Conservation (phyloP, 495 filamentous ascomycete genomes). For the Coniosporium apollinis region DNA sequence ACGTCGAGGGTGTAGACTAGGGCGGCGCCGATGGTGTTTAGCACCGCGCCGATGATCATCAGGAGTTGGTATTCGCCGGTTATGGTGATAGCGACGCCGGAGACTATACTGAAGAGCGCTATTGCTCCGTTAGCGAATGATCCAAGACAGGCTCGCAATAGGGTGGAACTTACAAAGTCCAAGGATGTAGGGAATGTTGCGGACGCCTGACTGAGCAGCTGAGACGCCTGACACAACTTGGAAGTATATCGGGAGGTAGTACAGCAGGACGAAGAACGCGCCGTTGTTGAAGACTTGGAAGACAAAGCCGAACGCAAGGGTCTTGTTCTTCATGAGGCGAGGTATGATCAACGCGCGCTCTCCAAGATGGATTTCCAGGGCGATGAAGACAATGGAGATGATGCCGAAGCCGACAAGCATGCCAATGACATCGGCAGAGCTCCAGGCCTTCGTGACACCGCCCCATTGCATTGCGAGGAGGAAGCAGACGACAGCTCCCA, state of each 20-base stretch:
- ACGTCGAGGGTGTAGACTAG: conserved; percentile 13
- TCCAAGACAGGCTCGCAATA: no score
- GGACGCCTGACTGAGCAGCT: conserved; percentile 10
- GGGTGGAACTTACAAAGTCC: neutral
- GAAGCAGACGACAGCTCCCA: conserved; percentile 11
- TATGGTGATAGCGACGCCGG: conserved; percentile 5
- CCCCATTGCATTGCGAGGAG: conserved; percentile 18
- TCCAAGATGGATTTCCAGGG: conserved; percentile 6
- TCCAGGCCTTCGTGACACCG: conserved; percentile 13
- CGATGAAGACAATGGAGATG: conserved; percentile 9
- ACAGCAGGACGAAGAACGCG: conserved; percentile 8
- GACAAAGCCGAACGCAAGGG: conserved; percentile 3
- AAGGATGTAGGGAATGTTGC: conserved; percentile 13
- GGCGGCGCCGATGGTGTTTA: conserved; percentile 8
- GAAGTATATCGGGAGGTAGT: conserved; percentile 21
- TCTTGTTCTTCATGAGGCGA: conserved; percentile 6
- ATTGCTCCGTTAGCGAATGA: no score
- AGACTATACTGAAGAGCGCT: conserved; percentile 4
- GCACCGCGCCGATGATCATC: conserved; percentile 8
- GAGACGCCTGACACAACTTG: conserved; percentile 10
- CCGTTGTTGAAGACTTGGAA: conserved; percentile 13
- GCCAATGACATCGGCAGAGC: conserved; percentile 27
- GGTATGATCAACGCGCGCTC: conserved; percentile 13
- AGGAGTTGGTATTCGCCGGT: conserved; percentile 3
- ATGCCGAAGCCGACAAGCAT: conserved; percentile 25